Evolutionary conservation across 129 eudicot species (phyloP).

Genomic region (Lactuca sativa): DNA sequence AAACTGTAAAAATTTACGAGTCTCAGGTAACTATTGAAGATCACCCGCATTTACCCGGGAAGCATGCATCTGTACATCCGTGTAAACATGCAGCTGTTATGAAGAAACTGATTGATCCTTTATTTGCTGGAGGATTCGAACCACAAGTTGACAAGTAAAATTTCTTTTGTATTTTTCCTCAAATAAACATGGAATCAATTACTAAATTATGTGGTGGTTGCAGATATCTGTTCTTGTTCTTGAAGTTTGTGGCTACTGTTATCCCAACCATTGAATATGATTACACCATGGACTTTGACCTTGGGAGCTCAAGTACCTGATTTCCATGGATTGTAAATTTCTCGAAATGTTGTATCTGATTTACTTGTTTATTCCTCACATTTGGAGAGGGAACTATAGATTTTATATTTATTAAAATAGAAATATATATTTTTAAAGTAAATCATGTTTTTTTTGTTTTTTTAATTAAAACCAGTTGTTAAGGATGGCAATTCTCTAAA

Average conservation of each 20-base stretch:
- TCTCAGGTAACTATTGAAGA: conserved; percentile 90
- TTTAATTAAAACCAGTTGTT: too few species aligned
- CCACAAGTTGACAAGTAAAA: conserved; percentile 98
- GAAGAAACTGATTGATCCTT: conserved; percentile 95
- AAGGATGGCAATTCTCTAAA: too few species aligned
- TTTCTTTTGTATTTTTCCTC: not conserved
- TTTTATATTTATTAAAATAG: too few species aligned
- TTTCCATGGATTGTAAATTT: conserved; percentile 17
- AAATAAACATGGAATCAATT: not conserved
- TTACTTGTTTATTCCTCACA: too few species aligned
- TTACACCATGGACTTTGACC: conserved; percentile 94
- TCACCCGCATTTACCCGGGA: conserved; percentile 93
- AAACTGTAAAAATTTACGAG: not conserved
- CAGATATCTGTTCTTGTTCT: conserved; percentile 91
- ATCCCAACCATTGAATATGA: conserved; percentile 97
- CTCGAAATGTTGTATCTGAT: not conserved
- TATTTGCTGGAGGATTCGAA: conserved; percentile 89
- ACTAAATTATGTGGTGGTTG: not conserved
- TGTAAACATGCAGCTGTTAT: conserved; percentile 97
- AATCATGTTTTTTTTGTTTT: too few species aligned
- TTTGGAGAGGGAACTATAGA: too few species aligned
- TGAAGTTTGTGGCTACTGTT: conserved; percentile 93
- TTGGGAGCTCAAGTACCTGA: conserved; percentile 81
- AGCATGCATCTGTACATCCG: conserved; percentile 98
- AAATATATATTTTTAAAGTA: too few species aligned